Base-by-base conservation (phyloP, 2,329 filamentous ascomycete species). In the Talaromyces verruculosus region DNA sequence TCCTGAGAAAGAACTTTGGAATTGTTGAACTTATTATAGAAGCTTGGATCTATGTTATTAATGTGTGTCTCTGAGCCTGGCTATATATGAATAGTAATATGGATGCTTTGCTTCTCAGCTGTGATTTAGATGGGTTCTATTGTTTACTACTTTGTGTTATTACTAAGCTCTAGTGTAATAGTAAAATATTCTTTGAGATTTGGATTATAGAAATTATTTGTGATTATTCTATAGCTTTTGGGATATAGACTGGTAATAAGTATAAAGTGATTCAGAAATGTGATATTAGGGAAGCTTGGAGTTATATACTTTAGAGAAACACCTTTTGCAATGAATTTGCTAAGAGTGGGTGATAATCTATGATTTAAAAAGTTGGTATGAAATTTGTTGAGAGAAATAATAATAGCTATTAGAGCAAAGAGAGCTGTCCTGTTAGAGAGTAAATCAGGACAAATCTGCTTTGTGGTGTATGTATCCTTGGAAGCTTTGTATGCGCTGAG, bases 221-320 rank as follows among this genome's bases (percentile, higher is more conserved):
- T 91, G 0, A 99, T 93, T 3, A 99, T 84, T 0, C 95, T 95
- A 74, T 99, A 95, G 65, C 89, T 89, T 78, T 98, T 94, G 0
- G 95, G 95, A 71, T 98, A 93, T 30, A 98, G 80, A 0, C 95
- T 95, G 0, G 95, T 98, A 0, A 92, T 92, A 43, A 98, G 83
- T 0, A 94, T 97, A 77, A 94, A 97, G 77, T 98, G 95, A 72
- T 98, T 94, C 13, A 95, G 95, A 72, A 99, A 99, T 0, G 95
- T 99, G 57, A 99, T 92, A 25, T 92, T 96, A 0, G 95, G 95
- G 70, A 99, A 99, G 45, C 92, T 96, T 0, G 95, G 95, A 6
- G 87, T 85, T 93, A 99, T 97, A 79, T 94, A 97, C 69, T 88
- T 85, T 2, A 95, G 94, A 5, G 93, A 97, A 10, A 98, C 88